Evolutionary conservation across 176 grass and related monocot genomes (phyloP).

Genomic region (Ensete glaucum): DNA sequence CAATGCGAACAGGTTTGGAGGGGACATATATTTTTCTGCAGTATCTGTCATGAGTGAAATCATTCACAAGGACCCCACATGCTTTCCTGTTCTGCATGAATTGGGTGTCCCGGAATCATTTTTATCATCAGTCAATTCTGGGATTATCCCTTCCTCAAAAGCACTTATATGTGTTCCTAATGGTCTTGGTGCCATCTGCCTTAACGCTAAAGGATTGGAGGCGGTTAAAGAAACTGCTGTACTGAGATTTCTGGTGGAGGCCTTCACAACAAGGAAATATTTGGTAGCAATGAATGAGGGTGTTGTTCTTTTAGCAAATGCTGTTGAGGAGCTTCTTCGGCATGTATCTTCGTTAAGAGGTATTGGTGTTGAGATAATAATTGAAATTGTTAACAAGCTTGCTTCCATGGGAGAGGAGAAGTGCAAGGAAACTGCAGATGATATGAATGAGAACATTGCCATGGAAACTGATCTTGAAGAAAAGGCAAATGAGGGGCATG

Average conservation of each 20-base stretch:
- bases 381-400: slow-evolving; percentile 89
- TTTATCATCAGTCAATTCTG: slow-evolving; percentile 69
- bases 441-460: slow-evolving; percentile 53
- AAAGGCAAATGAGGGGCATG: slow-evolving; percentile 39
- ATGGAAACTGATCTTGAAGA: slow-evolving; percentile 90
- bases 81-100: slow-evolving; percentile 79
- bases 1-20: slow-evolving; percentile 82
- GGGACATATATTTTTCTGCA: slow-evolving; percentile 96
- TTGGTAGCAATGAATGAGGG: slow-evolving; percentile 93
- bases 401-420: slow-evolving; percentile 39
- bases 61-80: slow-evolving; percentile 96
- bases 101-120: slow-evolving; percentile 87
- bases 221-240: slow-evolving; percentile 75
- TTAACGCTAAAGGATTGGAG: slow-evolving; percentile 81
- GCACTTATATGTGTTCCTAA: slow-evolving; percentile 91
- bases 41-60: slow-evolving; percentile 99
- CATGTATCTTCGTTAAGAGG: slow-evolving; percentile 89
- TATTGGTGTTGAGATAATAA: slow-evolving; percentile 88
- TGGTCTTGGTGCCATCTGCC: slow-evolving; percentile 94
- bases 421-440: slow-evolving; percentile 33
- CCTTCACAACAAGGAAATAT: slow-evolving; percentile 83
- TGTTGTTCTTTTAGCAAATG: slow-evolving; percentile 95
- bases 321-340: slow-evolving; percentile 89
- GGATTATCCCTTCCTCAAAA: slow-evolving; percentile 76
- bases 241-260: slow-evolving; percentile 66